Evolutionary conservation across 2,329 filamentous ascomycete species (phyloP), one percentile per base, ranked within the genome.

Genomic region (Trichoderma harzianum): DNA sequence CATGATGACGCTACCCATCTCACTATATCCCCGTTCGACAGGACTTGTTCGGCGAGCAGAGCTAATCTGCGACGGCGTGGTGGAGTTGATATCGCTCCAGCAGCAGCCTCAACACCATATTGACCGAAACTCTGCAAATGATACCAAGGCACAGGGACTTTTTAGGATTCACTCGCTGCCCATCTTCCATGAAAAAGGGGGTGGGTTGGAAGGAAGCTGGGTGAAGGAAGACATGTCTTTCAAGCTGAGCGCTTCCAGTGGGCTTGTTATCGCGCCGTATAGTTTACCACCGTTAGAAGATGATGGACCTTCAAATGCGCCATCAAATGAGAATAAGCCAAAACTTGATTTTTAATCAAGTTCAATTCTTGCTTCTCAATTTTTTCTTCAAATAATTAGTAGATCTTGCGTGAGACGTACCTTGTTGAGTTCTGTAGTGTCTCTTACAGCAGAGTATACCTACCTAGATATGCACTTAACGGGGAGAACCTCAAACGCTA

Each of bases 201-300:
- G 94, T 2, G 94, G 93, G 11, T 87, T 89, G 2, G 89, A 90
- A 72, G 86, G 88, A 51, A 88, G 88, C 72, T 90, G 90, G 74
- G 87, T 91, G 69, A 90, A 93, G 28, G 93, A 97, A 78, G 94
- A 98, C 81, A 88, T 97, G 81, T 94, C 94, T 5, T 99, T 99
- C 80, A 95, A 91, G 73, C 83, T 99, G 66, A 97, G 94, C 80
- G 87, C 93, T 77, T 87, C 88, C 3, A 91, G 88, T 76, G 95
- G 93, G 66, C 90, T 99, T 75, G 88, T 93, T 51, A 94, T 99
- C 74, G 93, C 91, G 77, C 94, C 94, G 0, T 98, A 94, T 81
- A 96, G 92, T 79, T 84, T 99, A 57, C 96, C 96, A 30, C 96
- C 96, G 53, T 93, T 94, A 69, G 93, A 92, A 2, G 93, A 94